Evolutionary conservation across 352 stramenopile genomes (phyloP), one percentile per base, ranked within the genome.

Genomic region (Phytophthora colocasiae): DNA sequence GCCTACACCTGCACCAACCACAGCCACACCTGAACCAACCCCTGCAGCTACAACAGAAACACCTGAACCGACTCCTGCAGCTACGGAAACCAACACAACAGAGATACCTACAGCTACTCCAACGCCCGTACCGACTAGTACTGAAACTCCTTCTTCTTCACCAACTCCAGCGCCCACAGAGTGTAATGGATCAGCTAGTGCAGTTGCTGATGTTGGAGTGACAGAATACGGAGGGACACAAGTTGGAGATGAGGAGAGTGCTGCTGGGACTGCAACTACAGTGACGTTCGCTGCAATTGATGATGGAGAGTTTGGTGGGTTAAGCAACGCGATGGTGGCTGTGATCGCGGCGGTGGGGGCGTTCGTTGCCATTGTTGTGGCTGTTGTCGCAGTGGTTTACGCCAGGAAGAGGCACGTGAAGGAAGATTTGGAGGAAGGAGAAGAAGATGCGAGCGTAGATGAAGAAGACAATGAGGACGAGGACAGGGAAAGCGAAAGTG

Each of bases 1-100:
- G 38, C 66, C 73, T 32, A 78, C 69, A 5, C 69, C 73, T 3
- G 68, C 74, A 1, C 62, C 64, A 2, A 75, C 74, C 8, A 66
- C 66, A 15, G 36, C 47, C 4, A 47, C 70, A 5, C 58, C 65
- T 0, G 41, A 55, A 15, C 17, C 52, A 9, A 78, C 69, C 1
- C 55, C 67, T 11, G 31, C 67, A 22, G 38, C 54, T 11, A 70
- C 34, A 4, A 55, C 41, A 3, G 38, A 47, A 19, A 65, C 56
- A 14, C 32, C 53, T 8, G 7, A 48, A 8, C 50, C 54, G 6
- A 32, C 51, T 6, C 36, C 38, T 0, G 49, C 27, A n/a, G 17
- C 46, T 6, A 61, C 41, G 26, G 48, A 55, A 26, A 26, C 46
- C 27, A 44, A 58, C 14, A n/a, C 29, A 15, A 66, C 34, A 10